A percentile compares a stretch with the other conserved stretches of the same genome.
Evolutionary conservation across 768 basidiomycete species (phyloP).

Genomic region (Suillus tomentosus): DNA sequence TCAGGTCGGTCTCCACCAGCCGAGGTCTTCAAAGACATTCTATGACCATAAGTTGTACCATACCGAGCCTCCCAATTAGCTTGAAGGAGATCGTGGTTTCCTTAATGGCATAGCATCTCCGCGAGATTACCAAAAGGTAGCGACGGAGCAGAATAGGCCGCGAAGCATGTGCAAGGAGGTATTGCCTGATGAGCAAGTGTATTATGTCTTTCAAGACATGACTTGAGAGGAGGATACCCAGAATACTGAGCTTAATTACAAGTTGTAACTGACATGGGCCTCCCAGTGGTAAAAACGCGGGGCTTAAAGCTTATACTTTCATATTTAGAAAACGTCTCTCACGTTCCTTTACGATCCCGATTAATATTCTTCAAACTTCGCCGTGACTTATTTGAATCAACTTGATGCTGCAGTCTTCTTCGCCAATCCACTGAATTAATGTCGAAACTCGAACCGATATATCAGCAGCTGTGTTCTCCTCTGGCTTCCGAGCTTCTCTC

Average conservation of each 20-base stretch:
- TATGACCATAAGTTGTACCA: slow-evolving; percentile 44
- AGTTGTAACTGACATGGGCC: slow-evolving; percentile 9
- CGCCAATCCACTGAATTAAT: slow-evolving; percentile 4
- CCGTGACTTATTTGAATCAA: neutral
- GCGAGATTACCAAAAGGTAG: slow-evolving; percentile 55
- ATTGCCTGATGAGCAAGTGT: slow-evolving; percentile 45
- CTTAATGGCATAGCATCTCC: slow-evolving; percentile 54
- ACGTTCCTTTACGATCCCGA: too few species aligned
- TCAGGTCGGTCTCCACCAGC: slow-evolving; percentile 60
- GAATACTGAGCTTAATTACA: neutral
- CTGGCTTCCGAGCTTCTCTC: slow-evolving; percentile 32
- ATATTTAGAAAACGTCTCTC: too few species aligned
- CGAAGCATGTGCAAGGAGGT: slow-evolving; percentile 49
- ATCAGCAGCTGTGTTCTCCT: slow-evolving; percentile 7
- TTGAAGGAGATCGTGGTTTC: slow-evolving; percentile 50
- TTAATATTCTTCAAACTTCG: too few species aligned
- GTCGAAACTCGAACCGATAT: slow-evolving; percentile 10
- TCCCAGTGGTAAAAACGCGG: neutral
- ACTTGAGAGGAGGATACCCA: slow-evolving; percentile 21
- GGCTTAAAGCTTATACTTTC: too few species aligned
- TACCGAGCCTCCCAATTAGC: slow-evolving; percentile 47
- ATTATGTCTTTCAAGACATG: slow-evolving; percentile 40
- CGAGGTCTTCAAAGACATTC: slow-evolving; percentile 51
- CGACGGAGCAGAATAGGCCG: slow-evolving; percentile 46
- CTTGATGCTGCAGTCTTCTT: neutral